phyloP scores from a whole-genome alignment of 768 basidiomycete species.

The Chiua virens region DNA sequence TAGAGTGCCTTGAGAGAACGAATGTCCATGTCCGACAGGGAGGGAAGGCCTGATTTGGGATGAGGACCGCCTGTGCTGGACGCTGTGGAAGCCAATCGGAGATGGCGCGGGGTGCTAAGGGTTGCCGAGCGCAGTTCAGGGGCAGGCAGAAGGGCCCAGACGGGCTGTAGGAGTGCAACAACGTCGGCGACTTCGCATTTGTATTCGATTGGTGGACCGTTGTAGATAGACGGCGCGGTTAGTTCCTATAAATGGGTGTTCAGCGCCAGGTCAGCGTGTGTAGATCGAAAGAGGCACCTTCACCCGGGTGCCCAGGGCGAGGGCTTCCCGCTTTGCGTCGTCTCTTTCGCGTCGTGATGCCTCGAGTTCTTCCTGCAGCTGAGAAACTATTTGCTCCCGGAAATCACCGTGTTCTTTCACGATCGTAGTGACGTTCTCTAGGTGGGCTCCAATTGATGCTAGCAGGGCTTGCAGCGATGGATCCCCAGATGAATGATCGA shows the following conservation, averaged over 20 bases:
- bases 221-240: conserved; percentile 21
- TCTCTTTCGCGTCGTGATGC: conserved; percentile 53
- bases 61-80: conserved; percentile 33
- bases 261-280: not conserved
- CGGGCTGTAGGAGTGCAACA: conserved; percentile 59
- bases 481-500: conserved; percentile 52
- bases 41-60: conserved; percentile 38
- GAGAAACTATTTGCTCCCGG: conserved; percentile 49
- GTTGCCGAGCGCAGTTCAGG: conserved; percentile 77
- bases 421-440: conserved; percentile 48
- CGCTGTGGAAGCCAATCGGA: conserved; percentile 47
- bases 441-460: conserved; percentile 49
- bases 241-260: conserved; percentile 21
- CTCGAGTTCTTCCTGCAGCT: conserved; percentile 58
- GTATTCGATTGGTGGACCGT: conserved; percentile 30
- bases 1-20: conserved; percentile 84
- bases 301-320: conserved; percentile 38
- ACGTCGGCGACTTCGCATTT: conserved; percentile 53
- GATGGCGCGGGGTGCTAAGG: conserved; percentile 47
- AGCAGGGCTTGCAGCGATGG: conserved; percentile 49
- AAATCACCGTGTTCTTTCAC: conserved; percentile 42
- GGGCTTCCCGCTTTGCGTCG: conserved; percentile 42
- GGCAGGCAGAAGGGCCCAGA: conserved; percentile 85
- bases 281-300: conserved; percentile 30
- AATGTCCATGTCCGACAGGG: conserved; percentile 83